Conservation (phyloP, 2,329 filamentous ascomycete genomes). For the Gaeumannomyces tritici region DNA sequence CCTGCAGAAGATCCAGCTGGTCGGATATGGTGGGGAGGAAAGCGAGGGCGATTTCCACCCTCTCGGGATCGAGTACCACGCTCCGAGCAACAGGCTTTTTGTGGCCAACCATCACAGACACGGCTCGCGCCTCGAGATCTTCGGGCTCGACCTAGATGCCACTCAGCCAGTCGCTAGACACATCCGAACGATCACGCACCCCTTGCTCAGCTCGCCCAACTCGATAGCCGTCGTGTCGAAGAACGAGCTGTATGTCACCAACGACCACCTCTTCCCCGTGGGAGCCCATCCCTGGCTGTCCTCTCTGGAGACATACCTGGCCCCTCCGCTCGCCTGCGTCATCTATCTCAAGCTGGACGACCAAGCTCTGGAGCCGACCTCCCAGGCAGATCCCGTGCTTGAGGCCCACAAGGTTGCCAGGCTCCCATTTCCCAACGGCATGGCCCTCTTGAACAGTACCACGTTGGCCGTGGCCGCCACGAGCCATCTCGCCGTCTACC, state of each 20-base stretch:
- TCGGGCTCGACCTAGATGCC: constrained; percentile 22
- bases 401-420: constrained; percentile 18
- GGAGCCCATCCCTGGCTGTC: constrained; percentile 15
- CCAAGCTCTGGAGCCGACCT: neutral
- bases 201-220: constrained; percentile 28
- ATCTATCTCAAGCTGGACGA: constrained; percentile 20
- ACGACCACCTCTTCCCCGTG: constrained; percentile 25
- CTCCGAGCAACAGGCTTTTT: constrained; percentile 22
- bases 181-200: constrained; percentile 24
- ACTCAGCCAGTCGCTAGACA: constrained; percentile 22
- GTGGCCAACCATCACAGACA: constrained; percentile 25
- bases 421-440: constrained; percentile 30
- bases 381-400: constrained; percentile 9
- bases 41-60: constrained; percentile 24
- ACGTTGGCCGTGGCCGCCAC: constrained; percentile 28
- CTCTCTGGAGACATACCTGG: constrained; percentile 23
- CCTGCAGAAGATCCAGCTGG: neutral
- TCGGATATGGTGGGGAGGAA: constrained; percentile 6
- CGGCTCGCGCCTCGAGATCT: constrained; percentile 26
- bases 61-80: constrained; percentile 27
- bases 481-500: constrained; percentile 15
- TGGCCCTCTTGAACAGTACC: constrained; percentile 26
- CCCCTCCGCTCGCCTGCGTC: constrained; percentile 16
- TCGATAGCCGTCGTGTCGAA: constrained; percentile 23
- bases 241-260: constrained; percentile 30